Conservation (phyloP, 1,139 yeast genomes). For the Sugiyamaella castrensis region DNA sequence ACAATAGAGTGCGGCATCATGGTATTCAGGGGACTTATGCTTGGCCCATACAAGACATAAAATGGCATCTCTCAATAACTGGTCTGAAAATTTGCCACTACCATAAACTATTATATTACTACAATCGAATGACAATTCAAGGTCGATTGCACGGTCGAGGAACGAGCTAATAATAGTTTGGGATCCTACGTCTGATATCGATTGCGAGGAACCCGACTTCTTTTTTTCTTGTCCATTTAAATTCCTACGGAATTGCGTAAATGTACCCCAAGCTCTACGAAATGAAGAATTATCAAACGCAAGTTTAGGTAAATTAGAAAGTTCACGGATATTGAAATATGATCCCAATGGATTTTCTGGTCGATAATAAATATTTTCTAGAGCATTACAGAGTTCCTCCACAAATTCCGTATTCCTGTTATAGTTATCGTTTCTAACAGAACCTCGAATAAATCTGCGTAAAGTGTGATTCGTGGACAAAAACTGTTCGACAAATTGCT, state of each 20-base stretch:
- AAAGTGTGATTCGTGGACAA: slow-evolving; percentile 10
- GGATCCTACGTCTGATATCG: not conserved
- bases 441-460: slow-evolving; percentile 5
- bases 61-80: slow-evolving; percentile 14
- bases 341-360: slow-evolving; percentile 1
- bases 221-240: slow-evolving; percentile 5
- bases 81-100: slow-evolving; percentile 13
- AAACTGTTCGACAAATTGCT: slow-evolving; percentile 9
- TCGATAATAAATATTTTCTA: slow-evolving; percentile 8
- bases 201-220: not conserved
- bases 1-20: slow-evolving; percentile 13
- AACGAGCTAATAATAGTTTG: slow-evolving; percentile 11
- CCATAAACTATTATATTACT: slow-evolving; percentile 17
- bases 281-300: slow-evolving; percentile 13
- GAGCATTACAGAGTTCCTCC: slow-evolving; percentile 2
- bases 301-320: slow-evolving; percentile 3
- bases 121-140: slow-evolving; percentile 17
- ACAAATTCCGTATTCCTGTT: not conserved
- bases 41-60: slow-evolving; percentile 18
- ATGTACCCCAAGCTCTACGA: slow-evolving; percentile 12
- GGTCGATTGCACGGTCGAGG: slow-evolving; percentile 17
- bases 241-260: slow-evolving; percentile 7
- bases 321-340: slow-evolving; percentile 3
- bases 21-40: slow-evolving; percentile 1
- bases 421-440: not conserved